Base-by-base conservation (phyloP, 2,329 filamentous ascomycete genomes). In the Penicillium aurantiogriseum region DNA sequence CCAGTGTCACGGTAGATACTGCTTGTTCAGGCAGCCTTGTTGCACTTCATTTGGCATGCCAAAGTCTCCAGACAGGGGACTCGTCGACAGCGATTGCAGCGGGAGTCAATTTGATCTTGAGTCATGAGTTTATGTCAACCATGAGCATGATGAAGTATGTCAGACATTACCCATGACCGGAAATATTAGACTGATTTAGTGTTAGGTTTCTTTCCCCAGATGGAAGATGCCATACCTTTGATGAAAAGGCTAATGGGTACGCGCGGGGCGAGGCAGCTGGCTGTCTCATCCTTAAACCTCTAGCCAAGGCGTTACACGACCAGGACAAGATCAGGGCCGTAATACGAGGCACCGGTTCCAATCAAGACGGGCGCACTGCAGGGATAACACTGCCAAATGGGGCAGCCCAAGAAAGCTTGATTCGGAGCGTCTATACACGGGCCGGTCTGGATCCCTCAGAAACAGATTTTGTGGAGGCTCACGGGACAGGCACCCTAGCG, bases 241-340 rank as follows among this genome's bases (percentile, higher is more conserved):
- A 80, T 55, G 60, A 70, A 7, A 63, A 68, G 11, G 78, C 75
- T 0, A 72, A 76, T 51, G 80, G 80, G 1, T 82, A 81, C 57
- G 75, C 69, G 0, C 71, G 79, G 13, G 80, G 79, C 3, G 80
- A 83, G 62, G 80, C 75, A 7, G 67, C 76, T 13, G 76, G 67
- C 2, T 65, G 70, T 25, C 35, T 82, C 7, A 54, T 80, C 0
- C 51, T 82, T 10, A 81, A 81, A 59, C 72, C 69, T 0, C 56
- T 81, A 0, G 59, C 67, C 8, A 68, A 76, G 44, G 80, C 80
- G 1, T 45, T 81, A 9, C 63, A 66, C 21, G 76, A 79, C 31
- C 70, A 71, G 3, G 75, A 82, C 59, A 68, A 69, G 0, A 77
- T 82, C 29, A 71, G 76, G 5, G 76, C 75, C 2, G 65, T 81